phyloP scores from a whole-genome alignment of 2,329 filamentous ascomycete genomes.

The Pseudogymnoascus pannorum region DNA sequence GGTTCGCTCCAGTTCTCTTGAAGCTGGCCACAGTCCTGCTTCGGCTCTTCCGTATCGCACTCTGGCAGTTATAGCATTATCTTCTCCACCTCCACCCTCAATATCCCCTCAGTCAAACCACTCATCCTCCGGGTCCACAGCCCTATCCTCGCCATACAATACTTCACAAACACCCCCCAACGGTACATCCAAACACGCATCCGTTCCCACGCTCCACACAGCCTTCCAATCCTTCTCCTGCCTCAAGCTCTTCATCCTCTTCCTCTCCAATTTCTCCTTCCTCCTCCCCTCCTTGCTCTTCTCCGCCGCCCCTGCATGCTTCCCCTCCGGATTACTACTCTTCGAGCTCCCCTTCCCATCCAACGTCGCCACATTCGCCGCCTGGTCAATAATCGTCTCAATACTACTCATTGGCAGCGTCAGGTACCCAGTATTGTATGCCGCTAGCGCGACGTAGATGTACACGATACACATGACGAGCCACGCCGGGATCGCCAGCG shows the following conservation, averaged over 20 bases:
- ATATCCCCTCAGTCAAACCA: conserved; percentile 14
- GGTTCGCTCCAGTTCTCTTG: neutral
- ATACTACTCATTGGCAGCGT: conserved; percentile 73
- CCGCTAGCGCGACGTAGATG: conserved; percentile 86
- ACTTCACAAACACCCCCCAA: conserved; percentile 93
- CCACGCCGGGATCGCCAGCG: conserved; percentile 82
- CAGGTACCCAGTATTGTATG: conserved; percentile 83
- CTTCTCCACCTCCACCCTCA: neutral
- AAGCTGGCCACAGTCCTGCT: neutral
- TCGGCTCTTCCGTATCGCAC: neutral
- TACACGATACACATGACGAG: conserved; percentile 83
- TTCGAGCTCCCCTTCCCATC: conserved; percentile 58
- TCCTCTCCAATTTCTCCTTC: conserved; percentile 31
- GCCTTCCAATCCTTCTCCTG: conserved; percentile 61
- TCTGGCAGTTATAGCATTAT: neutral
- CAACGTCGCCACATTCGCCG: conserved; percentile 75
- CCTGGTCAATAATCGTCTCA: conserved; percentile 88
- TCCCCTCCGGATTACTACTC: conserved; percentile 18
- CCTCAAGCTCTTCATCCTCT: conserved; percentile 25
- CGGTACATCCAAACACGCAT: conserved; percentile 95
- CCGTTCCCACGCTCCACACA: conserved; percentile 87
- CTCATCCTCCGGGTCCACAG: conserved; percentile 18
- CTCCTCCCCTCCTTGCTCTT: conserved; percentile 30
- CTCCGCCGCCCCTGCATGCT: conserved; percentile 33
- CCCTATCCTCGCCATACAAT: conserved; percentile 63